Evolutionary conservation across 1,139 yeast species (phyloP).

Genomic region (Saccharomyces hybrid): DNA sequence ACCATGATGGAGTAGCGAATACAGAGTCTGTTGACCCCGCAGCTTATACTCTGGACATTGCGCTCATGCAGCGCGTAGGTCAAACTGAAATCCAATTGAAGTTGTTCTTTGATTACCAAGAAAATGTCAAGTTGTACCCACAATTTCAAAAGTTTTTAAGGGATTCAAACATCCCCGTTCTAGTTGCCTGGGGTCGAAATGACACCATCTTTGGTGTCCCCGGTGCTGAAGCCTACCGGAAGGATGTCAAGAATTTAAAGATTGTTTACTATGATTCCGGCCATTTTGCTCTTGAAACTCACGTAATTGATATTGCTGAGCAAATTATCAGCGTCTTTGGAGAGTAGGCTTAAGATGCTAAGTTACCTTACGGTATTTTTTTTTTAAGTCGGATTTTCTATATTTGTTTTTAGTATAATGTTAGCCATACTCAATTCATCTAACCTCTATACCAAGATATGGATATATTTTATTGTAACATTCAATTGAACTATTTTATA

Average conservation of each 20-base stretch:
- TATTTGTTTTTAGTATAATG: too few species aligned
- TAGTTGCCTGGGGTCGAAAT: slow-evolving; percentile 39
- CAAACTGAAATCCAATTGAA: slow-evolving; percentile 31
- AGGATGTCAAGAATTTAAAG: slow-evolving; percentile 30
- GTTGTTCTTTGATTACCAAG: slow-evolving; percentile 34
- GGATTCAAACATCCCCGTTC: slow-evolving; percentile 33
- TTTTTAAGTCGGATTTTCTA: too few species aligned
- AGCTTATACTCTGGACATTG: slow-evolving; percentile 31
- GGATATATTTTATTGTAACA: too few species aligned
- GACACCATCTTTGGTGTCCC: slow-evolving; percentile 33
- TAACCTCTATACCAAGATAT: too few species aligned
- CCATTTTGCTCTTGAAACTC: slow-evolving; percentile 37
- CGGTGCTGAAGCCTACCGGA: slow-evolving; percentile 36
- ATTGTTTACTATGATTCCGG: slow-evolving; percentile 33
- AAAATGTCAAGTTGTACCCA: slow-evolving; percentile 30
- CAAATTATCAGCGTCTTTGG: slow-evolving; percentile 14
- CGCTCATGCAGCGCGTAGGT: slow-evolving; percentile 27
- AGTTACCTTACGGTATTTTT: too few species aligned
- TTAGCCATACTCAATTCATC: too few species aligned
- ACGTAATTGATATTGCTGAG: slow-evolving; percentile 30
- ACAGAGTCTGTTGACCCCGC: slow-evolving; percentile 31
- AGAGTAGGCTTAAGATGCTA: background rate
- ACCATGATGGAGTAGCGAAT: slow-evolving; percentile 16
- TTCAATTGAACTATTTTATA: too few species aligned
- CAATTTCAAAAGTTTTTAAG: slow-evolving; percentile 35